These are phyloP conservation scores for Yarrowia sp. DNA, from an alignment of 805 yeast genomes.

Conservation along the genomic window DNA sequence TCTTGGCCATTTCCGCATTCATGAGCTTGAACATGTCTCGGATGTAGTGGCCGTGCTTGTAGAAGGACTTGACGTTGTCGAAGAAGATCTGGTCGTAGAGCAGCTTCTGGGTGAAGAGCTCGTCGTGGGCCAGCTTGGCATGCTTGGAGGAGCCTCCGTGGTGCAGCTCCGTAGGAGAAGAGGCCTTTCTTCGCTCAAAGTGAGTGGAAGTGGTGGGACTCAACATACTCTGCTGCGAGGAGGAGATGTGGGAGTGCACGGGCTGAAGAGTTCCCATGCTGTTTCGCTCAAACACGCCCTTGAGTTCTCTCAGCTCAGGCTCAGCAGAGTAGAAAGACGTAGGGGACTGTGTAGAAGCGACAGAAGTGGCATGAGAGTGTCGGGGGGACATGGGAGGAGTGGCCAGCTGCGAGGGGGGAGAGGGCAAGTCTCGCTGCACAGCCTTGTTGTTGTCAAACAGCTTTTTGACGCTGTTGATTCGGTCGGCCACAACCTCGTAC, in stretches of 20 bases:
- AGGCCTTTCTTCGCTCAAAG: constrained; percentile 24
- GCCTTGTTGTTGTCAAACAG: constrained; percentile 38
- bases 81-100: constrained; percentile 34
- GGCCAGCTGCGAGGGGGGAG: constrained; percentile 23
- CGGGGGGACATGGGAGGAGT: constrained; percentile 34
- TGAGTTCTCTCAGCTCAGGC: constrained; percentile 19
- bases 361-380: not conserved
- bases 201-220: constrained; percentile 12
- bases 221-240: constrained; percentile 4
- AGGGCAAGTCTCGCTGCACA: constrained; percentile 15
- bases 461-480: constrained; percentile 42
- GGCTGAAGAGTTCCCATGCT: not conserved
- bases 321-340: constrained; percentile 25
- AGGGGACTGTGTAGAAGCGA: constrained; percentile 1
- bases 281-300: constrained; percentile 30
- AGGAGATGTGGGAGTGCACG: not conserved
- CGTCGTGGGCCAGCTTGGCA: constrained; percentile 25
- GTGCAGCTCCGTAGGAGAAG: constrained; percentile 19
- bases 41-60: constrained; percentile 32
- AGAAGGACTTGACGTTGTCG: constrained; percentile 19
- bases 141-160: constrained; percentile 24
- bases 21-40: constrained; percentile 36
- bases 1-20: constrained; percentile 9
- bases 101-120: constrained; percentile 34
- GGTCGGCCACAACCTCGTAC: constrained; percentile 43